phyloP scores from a whole-genome alignment of 139 green algal species.

The Limnomonas spitsbergensis region DNA sequence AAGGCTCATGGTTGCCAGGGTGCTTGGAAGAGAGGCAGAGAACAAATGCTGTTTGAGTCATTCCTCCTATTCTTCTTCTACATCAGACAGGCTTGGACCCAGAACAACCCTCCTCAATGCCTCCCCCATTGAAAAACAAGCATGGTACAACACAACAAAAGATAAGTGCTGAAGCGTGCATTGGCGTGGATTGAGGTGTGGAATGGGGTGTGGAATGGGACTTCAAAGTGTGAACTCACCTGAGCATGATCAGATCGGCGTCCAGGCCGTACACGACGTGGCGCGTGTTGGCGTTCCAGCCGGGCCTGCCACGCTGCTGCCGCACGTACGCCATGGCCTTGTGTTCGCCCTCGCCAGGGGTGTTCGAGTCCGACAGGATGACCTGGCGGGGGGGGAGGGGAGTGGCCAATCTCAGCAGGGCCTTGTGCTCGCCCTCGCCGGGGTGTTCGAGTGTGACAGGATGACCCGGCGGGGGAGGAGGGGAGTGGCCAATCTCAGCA shows the following conservation, averaged over 20 bases:
- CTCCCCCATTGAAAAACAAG: too few species aligned
- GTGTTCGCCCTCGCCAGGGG: constrained; percentile 97
- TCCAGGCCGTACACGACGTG: constrained; percentile 98
- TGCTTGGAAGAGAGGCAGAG: too few species aligned
- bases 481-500: constrained; percentile 57
- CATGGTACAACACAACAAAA: too few species aligned
- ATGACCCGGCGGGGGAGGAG: neutral
- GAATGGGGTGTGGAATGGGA: neutral
- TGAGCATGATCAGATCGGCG: constrained; percentile 98
- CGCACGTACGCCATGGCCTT: constrained; percentile 95
- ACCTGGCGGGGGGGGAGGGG: constrained; percentile 60
- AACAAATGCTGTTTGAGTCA: too few species aligned
- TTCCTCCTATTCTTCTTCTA: too few species aligned
- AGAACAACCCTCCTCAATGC: too few species aligned
- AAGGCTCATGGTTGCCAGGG: too few species aligned
- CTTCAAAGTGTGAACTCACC: too few species aligned
- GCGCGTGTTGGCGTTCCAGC: constrained; percentile 84
- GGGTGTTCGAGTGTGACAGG: too few species aligned
- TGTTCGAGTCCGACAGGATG: constrained; percentile 92
- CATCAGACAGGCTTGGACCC: too few species aligned
- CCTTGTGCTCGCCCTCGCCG: constrained; percentile 99
- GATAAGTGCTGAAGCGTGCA: too few species aligned
- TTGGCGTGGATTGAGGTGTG: too few species aligned
- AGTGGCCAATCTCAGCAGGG: constrained; percentile 62
- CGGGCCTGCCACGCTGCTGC: constrained; percentile 78